Evolutionary conservation across 441 rosid species (phyloP), one percentile per base, ranked within the genome.

Genomic region (Erodium texanum): DNA sequence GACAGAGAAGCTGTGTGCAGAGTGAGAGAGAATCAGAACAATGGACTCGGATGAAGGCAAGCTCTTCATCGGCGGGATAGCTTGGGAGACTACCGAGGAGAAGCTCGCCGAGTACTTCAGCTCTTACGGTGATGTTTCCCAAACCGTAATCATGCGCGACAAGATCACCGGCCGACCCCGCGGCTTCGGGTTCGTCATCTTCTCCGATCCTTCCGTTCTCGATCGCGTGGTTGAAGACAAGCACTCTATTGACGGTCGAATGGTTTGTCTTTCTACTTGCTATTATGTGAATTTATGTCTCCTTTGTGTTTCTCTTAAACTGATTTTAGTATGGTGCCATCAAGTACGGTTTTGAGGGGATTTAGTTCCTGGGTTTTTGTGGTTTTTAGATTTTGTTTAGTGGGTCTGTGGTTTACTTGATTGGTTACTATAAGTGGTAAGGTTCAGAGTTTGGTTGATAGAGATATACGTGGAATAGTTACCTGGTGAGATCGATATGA

Each of bases 81-180:
- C 82, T 15, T 79, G 82, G 82, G 79, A 79, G 71, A 79, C 82
- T 1, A 68, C 73, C n/a, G 82, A 79, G 68, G 82, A 76, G 15
- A 73, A 48, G 24, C 79, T 75, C 41, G 45, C 61, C 36, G 82
- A 79, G 10, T 73, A 79, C 77, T 79, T 79, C 75, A 32, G 34
- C 64, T 69, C 66, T 11, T 79, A 73, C 69, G 82, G 77, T 9
- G 77, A 79, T 20, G 77, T 79, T 20, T 29, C 71, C 0, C 79
- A 75, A 61, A 68, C 75, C 7, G 79, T 76, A 62, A 75, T 79
- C 67, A 75, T 79, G 82, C 75, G 77, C 14, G 82, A 79, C 73
- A 75, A 76, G 68, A 61, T 65, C 65, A 79, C 82, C 24, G 75
- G 79, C 24, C 74, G 82, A 18, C 79, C 79, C 2, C 77, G 79